phyloP scores from a whole-genome alignment of 257 asterid species.

The Gentiana straminea region DNA sequence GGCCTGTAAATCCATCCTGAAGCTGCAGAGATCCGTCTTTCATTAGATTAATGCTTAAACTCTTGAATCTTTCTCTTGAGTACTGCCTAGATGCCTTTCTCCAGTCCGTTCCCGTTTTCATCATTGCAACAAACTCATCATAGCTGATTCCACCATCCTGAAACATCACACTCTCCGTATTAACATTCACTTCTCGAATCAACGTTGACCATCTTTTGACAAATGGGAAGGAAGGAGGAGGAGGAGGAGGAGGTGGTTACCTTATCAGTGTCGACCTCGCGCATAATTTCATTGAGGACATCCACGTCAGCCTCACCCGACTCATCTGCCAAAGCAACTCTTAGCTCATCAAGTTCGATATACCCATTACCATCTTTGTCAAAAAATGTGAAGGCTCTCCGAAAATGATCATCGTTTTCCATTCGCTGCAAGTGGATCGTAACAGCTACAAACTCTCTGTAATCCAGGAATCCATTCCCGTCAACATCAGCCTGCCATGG shows the following conservation, averaged over 20 bases:
- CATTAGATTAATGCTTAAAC: slow-evolving; percentile 84
- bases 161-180: slow-evolving; percentile 6
- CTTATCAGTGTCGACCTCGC: slow-evolving; percentile 89
- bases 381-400: slow-evolving; percentile 64
- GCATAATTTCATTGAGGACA: slow-evolving; percentile 60
- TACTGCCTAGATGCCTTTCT: slow-evolving; percentile 90
- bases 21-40: slow-evolving; percentile 84
- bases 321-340: slow-evolving; percentile 66
- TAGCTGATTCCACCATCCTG: slow-evolving; percentile 76
- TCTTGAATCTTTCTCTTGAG: slow-evolving; percentile 85
- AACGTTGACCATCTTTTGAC: too few species aligned
- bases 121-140: slow-evolving; percentile 86
- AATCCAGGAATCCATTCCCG: slow-evolving; percentile 83
- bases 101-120: slow-evolving; percentile 92
- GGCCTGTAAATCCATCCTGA: slow-evolving; percentile 68
- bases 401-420: slow-evolving; percentile 84
- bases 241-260: slow-evolving; percentile 15
- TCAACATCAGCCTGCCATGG: slow-evolving; percentile 71
- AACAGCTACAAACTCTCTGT: slow-evolving; percentile 93
- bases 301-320: slow-evolving; percentile 58
- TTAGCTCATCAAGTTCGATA: slow-evolving; percentile 72
- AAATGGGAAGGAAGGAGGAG: too few species aligned
- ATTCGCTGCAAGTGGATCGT: slow-evolving; percentile 80
- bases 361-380: slow-evolving; percentile 79
- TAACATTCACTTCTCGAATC: too few species aligned